Percentiles rank a stretch among this genome's conserved stretches.
phyloP scores from a whole-genome alignment of 1,139 yeast genomes.

The Hansenula lynferdii region DNA sequence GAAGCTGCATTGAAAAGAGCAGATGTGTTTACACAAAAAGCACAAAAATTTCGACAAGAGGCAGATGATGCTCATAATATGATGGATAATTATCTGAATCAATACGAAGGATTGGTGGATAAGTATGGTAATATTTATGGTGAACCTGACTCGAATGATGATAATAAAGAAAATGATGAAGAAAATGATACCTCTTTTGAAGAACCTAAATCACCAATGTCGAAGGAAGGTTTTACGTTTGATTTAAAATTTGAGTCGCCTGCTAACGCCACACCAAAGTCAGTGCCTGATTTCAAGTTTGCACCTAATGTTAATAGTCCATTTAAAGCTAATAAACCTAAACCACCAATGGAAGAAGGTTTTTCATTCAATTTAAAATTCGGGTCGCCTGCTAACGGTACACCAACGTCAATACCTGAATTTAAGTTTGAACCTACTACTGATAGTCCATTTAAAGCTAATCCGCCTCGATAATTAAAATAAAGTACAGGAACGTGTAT shows the following conservation, averaged over 20 bases:
- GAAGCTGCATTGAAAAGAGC: conserved; percentile 8
- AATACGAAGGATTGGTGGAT: conserved; percentile 2
- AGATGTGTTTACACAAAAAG: conserved; percentile 4
- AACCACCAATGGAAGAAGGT: no score
- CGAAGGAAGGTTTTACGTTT: no score
- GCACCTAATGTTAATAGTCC: no score
- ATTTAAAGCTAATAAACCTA: no score
- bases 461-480: background rate
- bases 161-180: background rate
- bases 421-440: no score
- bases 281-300: background rate
- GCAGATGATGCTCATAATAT: conserved; percentile 6
- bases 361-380: no score
- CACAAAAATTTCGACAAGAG: background rate
- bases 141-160: background rate
- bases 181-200: background rate
- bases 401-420: no score
- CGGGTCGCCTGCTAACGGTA: no score
- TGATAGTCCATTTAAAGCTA: no score
- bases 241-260: no score
- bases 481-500: background rate
- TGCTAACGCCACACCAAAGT: no score
- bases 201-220: no score
- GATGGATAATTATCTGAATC: conserved; percentile 3
- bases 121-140: conserved; percentile 6